These are phyloP conservation scores for Begonia loranthoides DNA, from an alignment of 306 rosid genomes.

Conservation along the genomic window DNA sequence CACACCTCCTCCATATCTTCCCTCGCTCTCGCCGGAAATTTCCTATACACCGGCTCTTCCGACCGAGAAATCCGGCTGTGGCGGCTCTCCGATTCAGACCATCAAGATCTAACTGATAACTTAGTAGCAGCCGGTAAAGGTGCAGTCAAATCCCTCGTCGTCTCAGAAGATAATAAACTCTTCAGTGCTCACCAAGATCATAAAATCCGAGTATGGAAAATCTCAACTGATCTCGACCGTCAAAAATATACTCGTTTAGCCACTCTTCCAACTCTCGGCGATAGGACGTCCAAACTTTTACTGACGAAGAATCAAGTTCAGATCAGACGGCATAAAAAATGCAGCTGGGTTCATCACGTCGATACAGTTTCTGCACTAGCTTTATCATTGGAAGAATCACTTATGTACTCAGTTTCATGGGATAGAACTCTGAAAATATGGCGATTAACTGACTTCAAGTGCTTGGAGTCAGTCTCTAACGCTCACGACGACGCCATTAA, in stretches of 20 bases:
- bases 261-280: slow-evolving; percentile 64
- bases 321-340: slow-evolving; percentile 67
- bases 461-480: slow-evolving; percentile 54
- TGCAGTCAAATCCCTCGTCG: slow-evolving; percentile 57
- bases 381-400: slow-evolving; percentile 43
- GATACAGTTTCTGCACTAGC: slow-evolving; percentile 78
- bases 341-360: slow-evolving; percentile 91
- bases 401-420: slow-evolving; percentile 83
- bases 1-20: slow-evolving; percentile 53
- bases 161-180: slow-evolving; percentile 38
- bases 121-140: slow-evolving; percentile 50
- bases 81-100: slow-evolving; percentile 16
- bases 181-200: slow-evolving; percentile 86
- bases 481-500: slow-evolving; percentile 92
- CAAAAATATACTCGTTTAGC: slow-evolving; percentile 48
- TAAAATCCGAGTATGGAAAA: slow-evolving; percentile 80
- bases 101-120: slow-evolving; percentile 8
- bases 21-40: slow-evolving; percentile 35
- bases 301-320: slow-evolving; percentile 58
- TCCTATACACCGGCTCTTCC: slow-evolving; percentile 66
- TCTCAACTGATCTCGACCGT: slow-evolving; percentile 13
- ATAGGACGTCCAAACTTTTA: slow-evolving; percentile 45
- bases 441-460: slow-evolving; percentile 58
- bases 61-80: slow-evolving; percentile 57
- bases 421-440: slow-evolving; percentile 78